These are phyloP conservation scores for Metarhizium brunneum DNA, from an alignment of 2,329 filamentous ascomycete species.

Conservation along the genomic window DNA sequence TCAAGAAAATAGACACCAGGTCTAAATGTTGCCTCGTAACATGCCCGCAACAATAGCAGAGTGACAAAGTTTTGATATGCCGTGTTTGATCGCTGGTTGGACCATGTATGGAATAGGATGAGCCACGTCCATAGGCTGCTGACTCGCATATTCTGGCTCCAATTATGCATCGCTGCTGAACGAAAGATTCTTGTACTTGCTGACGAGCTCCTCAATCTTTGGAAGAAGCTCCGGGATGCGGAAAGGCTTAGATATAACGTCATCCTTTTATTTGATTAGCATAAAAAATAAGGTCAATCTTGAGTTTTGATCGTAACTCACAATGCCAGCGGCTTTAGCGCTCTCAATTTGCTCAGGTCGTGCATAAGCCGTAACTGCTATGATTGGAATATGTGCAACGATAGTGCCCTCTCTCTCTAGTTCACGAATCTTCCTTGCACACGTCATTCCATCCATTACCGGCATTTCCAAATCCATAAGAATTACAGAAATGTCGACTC, in stretches of 20 bases:
- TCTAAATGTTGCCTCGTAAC: not conserved
- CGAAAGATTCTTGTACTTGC: slow-evolving; percentile 27
- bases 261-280: slow-evolving; percentile 38
- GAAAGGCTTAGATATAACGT: slow-evolving; percentile 74
- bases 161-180: slow-evolving; percentile 11
- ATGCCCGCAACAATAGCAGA: not conserved
- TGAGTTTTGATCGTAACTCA: slow-evolving; percentile 28
- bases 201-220: slow-evolving; percentile 52
- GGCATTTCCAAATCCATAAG: slow-evolving; percentile 82
- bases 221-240: slow-evolving; percentile 61
- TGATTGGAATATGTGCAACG: slow-evolving; percentile 61
- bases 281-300: not conserved
- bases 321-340: slow-evolving; percentile 65
- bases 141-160: not conserved
- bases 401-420: slow-evolving; percentile 55
- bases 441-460: slow-evolving; percentile 72
- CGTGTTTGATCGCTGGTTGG: not conserved
- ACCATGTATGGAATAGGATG: not conserved
- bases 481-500: slow-evolving; percentile 54
- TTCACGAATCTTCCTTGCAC: slow-evolving; percentile 58
- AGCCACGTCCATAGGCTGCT: not conserved
- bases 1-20: too few species aligned
- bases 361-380: slow-evolving; percentile 77
- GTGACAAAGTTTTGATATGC: not conserved
- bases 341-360: slow-evolving; percentile 63